Base-by-base conservation (phyloP, 2,329 filamentous ascomycete genomes). In the Monilinia vaccinii-corymbosi region DNA sequence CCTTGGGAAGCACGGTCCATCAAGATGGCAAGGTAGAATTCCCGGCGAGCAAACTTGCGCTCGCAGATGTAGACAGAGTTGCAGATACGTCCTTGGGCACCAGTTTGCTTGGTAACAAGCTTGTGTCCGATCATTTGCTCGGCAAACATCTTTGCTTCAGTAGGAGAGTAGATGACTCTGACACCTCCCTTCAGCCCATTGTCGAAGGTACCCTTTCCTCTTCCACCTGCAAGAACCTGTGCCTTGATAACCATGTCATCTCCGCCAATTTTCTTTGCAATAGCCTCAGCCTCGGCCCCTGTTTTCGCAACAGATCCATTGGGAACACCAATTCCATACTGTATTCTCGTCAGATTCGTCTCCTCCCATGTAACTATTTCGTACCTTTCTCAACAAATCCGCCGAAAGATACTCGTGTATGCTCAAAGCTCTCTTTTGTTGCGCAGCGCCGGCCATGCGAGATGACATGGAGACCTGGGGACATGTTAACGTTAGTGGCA, bases 241-340 rank as follows among this genome's bases (percentile, higher is more conserved):
- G 94, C 94, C 85, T 99, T 99, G 84, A 99, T 97, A 70, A 99
- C 94, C 85, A 97, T 93, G 76, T 99, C 94, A 74, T 96, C 93
- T 71, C 83, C 88, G 80, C 91, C 89, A 73, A 99, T 94, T 67
- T 86, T 80, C 79, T 93, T 92, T 61, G 94, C 94, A 72, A 97
- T 84, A 70, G 84, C 81, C 83, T 97, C 93, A 68, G 94, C 94
- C 81, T 97, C 94, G 71, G 87, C 84, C 51, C 88, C 84, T 64
- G 80, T 87, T 75, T 85, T 86, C 69, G 94, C 94, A 71, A 96
- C 91, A 73, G 87, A 81, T 68, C 94, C 94, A 75, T 91, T 88
- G 70, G 94, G 94, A 48, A 97, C 90, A 69, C 91, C 90, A 71
- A 99, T 85, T 75, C 91, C 93, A 83, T 97, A 97, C 89, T 97